Percentiles rank a stretch among this genome's conserved stretches.
phyloP scores from a whole-genome alignment of 768 basidiomycete species.

The Mycena vitilis region DNA sequence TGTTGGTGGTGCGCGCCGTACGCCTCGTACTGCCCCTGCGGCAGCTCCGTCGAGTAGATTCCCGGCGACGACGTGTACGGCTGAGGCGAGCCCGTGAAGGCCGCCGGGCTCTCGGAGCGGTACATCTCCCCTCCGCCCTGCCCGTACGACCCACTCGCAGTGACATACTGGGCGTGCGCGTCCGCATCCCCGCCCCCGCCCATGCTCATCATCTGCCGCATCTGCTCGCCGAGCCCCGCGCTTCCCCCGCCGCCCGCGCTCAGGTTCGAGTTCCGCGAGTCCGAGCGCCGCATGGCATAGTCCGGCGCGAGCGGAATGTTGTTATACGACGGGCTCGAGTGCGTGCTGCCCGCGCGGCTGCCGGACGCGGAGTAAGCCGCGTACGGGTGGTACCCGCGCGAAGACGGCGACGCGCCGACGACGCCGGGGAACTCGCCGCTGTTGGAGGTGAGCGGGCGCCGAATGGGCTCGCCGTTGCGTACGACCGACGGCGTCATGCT shows the following conservation, averaged over 20 bases:
- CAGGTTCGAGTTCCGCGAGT: slow-evolving; percentile 54
- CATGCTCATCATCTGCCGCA: slow-evolving; percentile 57
- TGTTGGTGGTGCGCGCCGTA: slow-evolving; percentile 34
- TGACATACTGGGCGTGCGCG: slow-evolving; percentile 29
- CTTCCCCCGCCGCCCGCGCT: slow-evolving; percentile 37
- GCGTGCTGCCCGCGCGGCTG: slow-evolving; percentile 51
- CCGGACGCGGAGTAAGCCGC: slow-evolving; percentile 51
- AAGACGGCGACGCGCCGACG: slow-evolving; percentile 50
- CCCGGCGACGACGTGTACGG: slow-evolving; percentile 35
- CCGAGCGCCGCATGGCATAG: slow-evolving; percentile 48
- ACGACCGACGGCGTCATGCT: slow-evolving; percentile 80
- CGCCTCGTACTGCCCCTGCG: slow-evolving; percentile 15
- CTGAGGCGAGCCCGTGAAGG: slow-evolving; percentile 42
- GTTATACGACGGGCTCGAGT: slow-evolving; percentile 59
- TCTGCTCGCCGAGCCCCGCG: slow-evolving; percentile 54
- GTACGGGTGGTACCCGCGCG: slow-evolving; percentile 70
- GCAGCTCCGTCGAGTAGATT: slow-evolving; percentile 34
- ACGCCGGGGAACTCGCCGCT: slow-evolving; percentile 49
- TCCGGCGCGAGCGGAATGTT: slow-evolving; percentile 51
- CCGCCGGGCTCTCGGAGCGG: slow-evolving; percentile 56
- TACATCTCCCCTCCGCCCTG: slow-evolving; percentile 42
- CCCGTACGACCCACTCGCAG: slow-evolving; percentile 25
- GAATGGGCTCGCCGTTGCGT: slow-evolving; percentile 62
- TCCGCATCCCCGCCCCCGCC: slow-evolving; percentile 27
- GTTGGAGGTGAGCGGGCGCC: slow-evolving; percentile 61